Base-by-base conservation (phyloP, 306 rosid genomes). In the Gynostemma pentaphyllum region DNA sequence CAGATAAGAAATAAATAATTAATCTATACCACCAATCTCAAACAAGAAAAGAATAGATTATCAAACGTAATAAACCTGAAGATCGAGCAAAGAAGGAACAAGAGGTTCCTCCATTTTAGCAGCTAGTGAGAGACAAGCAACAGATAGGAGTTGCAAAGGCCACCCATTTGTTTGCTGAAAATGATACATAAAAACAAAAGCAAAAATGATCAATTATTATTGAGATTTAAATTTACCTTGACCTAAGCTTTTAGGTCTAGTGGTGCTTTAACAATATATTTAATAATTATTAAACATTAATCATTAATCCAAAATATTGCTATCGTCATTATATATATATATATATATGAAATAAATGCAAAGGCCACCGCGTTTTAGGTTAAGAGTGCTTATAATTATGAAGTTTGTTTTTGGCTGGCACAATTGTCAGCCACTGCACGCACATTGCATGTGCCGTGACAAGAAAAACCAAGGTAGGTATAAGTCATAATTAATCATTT, bases 31-130 rank as follows among this genome's bases (percentile, higher is more conserved):
- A 49, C 32, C 30, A 49, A 9, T 49, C 22, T 49, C 15, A 28
- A 30, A 11, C 23, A 50, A 24, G 9, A 22, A 16, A 50, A 24
- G 16, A 2, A 24, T 2, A 23, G 15, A 24, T 24, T 24, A 19
- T 48, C 54, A 2, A 53, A 28, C 3, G 13, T 7, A 39, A 1
- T 41, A 0, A 24, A 94, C 99, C 99, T 94, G 99, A 72, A 94
- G 79, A 79, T 84, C 97, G 83, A 88, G 69, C 52, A 88, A 82
- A 45, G 97, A 71, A 14, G 99, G 99, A 82, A 89, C 95, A 8
- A 88, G 72, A 70, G 82, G 87, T 78, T 94, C 99, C 85, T 94
- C 99, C 99, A 94, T 88, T 75, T 94, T 94, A 14, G 97, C 99
- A 19, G 99, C 99, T 65, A 94, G 74, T 16, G 99, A 94, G 80